A percentile compares a stretch with the other conserved stretches of the same genome.
Evolutionary conservation across 2,329 filamentous ascomycete species (phyloP).

Genomic region (Pseudocercospora pini-densiflorae): DNA sequence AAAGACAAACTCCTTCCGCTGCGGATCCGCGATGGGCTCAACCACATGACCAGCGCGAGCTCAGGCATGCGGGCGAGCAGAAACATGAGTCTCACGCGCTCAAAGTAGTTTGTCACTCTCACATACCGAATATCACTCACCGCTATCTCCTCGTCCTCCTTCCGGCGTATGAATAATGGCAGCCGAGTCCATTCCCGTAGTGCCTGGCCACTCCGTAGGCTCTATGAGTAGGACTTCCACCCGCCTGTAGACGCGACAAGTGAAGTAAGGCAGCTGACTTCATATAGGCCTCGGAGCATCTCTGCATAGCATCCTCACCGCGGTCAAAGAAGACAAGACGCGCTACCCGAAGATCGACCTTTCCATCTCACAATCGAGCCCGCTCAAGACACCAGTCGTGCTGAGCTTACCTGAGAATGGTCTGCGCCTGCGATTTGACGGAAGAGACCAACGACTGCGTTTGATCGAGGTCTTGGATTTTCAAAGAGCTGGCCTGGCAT

Average conservation of each 20-base stretch:
- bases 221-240: slow-evolving; percentile 43
- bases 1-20: slow-evolving; percentile 1
- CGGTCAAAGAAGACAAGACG: slow-evolving; percentile 84
- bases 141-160: neutral
- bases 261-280: neutral
- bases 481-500: slow-evolving; percentile 78
- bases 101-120: neutral
- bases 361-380: slow-evolving; percentile 74
- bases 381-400: slow-evolving; percentile 75
- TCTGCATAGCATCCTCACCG: slow-evolving; percentile 84
- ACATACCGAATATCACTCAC: slow-evolving; percentile 5
- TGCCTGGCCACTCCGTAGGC: slow-evolving; percentile 41
- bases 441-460: slow-evolving; percentile 86
- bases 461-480: slow-evolving; percentile 93
- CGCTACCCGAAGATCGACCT: slow-evolving; percentile 83
- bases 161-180: neutral
- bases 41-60: slow-evolving; percentile 7
- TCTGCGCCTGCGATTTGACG: slow-evolving; percentile 88
- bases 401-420: slow-evolving; percentile 83
- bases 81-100: slow-evolving; percentile 7
- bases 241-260: neutral
- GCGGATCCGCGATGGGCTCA: neutral
- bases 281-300: slow-evolving; percentile 80
- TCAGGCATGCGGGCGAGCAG: slow-evolving; percentile 4
- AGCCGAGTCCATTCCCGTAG: slow-evolving; percentile 24